Evolutionary conservation across 2,329 filamentous ascomycete genomes (phyloP).

Genomic region (Setomelanomma holmii): DNA sequence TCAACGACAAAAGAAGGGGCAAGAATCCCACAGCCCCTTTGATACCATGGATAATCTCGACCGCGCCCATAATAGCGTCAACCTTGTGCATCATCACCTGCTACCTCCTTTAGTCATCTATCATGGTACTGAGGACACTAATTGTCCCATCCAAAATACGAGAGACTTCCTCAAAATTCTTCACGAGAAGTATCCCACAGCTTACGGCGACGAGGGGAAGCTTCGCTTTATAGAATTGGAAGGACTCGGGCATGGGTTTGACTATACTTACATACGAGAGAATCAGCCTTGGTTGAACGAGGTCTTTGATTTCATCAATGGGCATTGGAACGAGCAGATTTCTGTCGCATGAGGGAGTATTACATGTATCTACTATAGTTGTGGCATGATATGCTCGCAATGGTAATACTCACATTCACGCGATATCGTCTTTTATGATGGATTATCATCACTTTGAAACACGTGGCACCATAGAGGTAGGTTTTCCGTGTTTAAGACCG

Average conservation of each 20-base stretch:
- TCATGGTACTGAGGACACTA: neutral
- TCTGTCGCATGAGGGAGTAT: neutral
- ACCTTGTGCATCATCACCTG: neutral
- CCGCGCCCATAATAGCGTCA: neutral
- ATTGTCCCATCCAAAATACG: neutral
- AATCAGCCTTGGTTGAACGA: neutral
- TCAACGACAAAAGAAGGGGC: neutral
- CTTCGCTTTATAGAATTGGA: too few relatives aligned
- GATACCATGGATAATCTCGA: neutral
- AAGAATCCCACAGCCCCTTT: neutral
- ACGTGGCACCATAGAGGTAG: too few relatives aligned
- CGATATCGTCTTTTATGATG: too few relatives aligned
- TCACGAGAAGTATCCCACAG: neutral
- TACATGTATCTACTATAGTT: too few relatives aligned
- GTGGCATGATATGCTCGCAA: too few relatives aligned
- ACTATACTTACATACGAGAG: neutral
- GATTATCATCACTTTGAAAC: too few relatives aligned
- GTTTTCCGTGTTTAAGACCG: too few relatives aligned
- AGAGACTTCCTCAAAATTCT: neutral
- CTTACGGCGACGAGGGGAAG: neutral
- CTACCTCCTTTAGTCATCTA: neutral
- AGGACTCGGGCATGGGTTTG: neutral
- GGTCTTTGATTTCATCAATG: neutral
- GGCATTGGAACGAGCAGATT: neutral
- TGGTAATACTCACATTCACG: too few relatives aligned